These are phyloP conservation scores for Capsella rubella DNA, from an alignment of 441 rosid genomes.

Conservation along the genomic window DNA sequence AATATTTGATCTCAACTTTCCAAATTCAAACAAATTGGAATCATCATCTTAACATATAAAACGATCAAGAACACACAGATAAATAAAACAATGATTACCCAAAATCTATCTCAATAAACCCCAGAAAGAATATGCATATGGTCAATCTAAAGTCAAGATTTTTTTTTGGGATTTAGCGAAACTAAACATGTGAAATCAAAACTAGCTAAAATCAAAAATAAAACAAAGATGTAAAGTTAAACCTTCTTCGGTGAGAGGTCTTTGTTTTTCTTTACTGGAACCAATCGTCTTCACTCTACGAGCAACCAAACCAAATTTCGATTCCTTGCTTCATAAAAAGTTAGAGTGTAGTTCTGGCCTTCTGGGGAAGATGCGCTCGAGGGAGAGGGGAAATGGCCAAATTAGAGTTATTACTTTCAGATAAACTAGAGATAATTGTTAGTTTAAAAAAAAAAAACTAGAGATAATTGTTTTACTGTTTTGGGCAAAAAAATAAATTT, in stretches of 20 bases:
- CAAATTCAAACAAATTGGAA: not conserved
- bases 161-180: not conserved
- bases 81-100: slow-evolving; percentile 12
- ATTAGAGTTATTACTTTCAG: too few relatives aligned
- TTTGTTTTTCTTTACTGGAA: slow-evolving; percentile 43
- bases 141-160: slow-evolving; percentile 16
- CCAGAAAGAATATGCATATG: not conserved
- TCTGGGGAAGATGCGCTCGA: slow-evolving; percentile 25
- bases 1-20: not conserved
- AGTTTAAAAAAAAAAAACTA: too few relatives aligned
- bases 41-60: not conserved
- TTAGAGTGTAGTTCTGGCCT: not conserved
- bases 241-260: slow-evolving; percentile 47
- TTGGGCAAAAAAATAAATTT: too few relatives aligned
- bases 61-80: not conserved
- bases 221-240: slow-evolving; percentile 38
- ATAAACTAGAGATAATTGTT: too few relatives aligned
- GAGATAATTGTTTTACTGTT: too few relatives aligned
- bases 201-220: not conserved
- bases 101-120: slow-evolving; percentile 3
- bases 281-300: slow-evolving; percentile 37
- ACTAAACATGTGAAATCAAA: not conserved
- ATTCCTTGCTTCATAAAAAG: slow-evolving; percentile 25
- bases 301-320: slow-evolving; percentile 12
- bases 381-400: too few relatives aligned